Conservation (phyloP, 495 filamentous ascomycete genomes). For the Trypethelium eluteriae region DNA sequence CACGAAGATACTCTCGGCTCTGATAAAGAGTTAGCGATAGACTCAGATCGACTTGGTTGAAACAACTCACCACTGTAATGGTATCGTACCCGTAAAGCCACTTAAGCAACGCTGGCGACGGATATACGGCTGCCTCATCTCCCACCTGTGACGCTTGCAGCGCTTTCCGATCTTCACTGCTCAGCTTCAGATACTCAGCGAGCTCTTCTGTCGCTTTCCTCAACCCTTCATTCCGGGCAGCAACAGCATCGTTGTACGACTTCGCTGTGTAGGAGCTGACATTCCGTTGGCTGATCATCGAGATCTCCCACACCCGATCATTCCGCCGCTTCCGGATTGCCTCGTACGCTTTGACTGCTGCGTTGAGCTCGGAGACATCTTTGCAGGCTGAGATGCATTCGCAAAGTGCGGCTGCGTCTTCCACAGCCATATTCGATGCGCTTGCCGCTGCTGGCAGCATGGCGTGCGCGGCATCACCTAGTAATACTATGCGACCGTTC, state of each 20-base stretch:
- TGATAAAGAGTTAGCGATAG: neutral
- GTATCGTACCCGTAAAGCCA: neutral
- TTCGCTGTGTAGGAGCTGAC: neutral
- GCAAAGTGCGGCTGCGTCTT: neutral
- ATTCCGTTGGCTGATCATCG: neutral
- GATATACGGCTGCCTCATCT: neutral
- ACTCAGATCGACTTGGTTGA: neutral
- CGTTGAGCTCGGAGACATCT: neutral
- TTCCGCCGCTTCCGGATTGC: neutral
- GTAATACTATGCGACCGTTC: neutral
- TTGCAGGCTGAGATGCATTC: neutral
- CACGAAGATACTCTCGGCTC: neutral
- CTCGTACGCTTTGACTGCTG: neutral
- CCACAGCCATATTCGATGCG: neutral
- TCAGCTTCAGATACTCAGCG: neutral
- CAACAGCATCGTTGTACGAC: neutral
- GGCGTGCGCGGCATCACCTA: neutral
- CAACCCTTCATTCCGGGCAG: neutral
- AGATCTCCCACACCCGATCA: neutral
- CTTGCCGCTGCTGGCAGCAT: neutral
- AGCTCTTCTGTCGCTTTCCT: neutral
- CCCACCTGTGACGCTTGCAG: neutral
- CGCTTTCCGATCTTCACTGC: neutral
- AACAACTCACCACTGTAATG: constrained; percentile 1
- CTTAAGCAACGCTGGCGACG: neutral